Conservation (phyloP, 1,139 yeast species). For the Magnusiomyces paraingens region DNA sequence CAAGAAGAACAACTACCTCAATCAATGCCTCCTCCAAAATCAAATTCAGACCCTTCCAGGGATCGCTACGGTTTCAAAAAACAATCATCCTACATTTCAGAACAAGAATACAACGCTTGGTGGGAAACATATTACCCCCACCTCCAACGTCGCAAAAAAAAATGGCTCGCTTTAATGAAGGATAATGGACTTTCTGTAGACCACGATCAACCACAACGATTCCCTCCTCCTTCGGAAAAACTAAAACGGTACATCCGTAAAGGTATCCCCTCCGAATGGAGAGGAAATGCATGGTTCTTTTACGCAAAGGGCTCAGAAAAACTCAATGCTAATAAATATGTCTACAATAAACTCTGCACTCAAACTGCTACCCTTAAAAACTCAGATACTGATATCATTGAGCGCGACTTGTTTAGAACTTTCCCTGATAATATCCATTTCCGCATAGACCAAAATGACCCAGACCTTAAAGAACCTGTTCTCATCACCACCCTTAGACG, state of each 20-base stretch:
- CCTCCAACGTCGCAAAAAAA: slow-evolving; percentile 54
- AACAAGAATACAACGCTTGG: slow-evolving; percentile 66
- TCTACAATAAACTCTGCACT: slow-evolving; percentile 59
- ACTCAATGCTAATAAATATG: slow-evolving; percentile 59
- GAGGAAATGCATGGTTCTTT: slow-evolving; percentile 96
- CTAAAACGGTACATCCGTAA: slow-evolving; percentile 75
- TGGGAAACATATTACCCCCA: slow-evolving; percentile 61
- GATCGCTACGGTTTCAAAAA: slow-evolving; percentile 88
- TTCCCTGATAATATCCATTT: slow-evolving; percentile 89
- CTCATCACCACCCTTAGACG: slow-evolving; percentile 68
- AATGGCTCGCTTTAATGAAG: slow-evolving; percentile 65
- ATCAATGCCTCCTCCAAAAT: background rate
- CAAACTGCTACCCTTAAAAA: slow-evolving; percentile 47
- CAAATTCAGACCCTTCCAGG: slow-evolving; percentile 25
- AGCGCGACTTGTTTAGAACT: slow-evolving; percentile 85
- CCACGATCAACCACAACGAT: slow-evolving; percentile 39
- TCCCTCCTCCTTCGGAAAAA: slow-evolving; percentile 81
- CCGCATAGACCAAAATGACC: slow-evolving; percentile 34
- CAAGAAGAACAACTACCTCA: background rate
- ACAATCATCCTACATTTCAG: slow-evolving; percentile 45
- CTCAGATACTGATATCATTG: slow-evolving; percentile 79
- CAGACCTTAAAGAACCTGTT: slow-evolving; percentile 45
- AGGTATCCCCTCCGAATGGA: slow-evolving; percentile 96
- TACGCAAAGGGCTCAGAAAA: slow-evolving; percentile 88
- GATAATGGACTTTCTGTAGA: slow-evolving; percentile 55